Evolutionary conservation across 371 early-diverging fungal genomes (phyloP), one percentile per base, ranked within the genome.

Genomic region (Rhizomucor miehei): DNA sequence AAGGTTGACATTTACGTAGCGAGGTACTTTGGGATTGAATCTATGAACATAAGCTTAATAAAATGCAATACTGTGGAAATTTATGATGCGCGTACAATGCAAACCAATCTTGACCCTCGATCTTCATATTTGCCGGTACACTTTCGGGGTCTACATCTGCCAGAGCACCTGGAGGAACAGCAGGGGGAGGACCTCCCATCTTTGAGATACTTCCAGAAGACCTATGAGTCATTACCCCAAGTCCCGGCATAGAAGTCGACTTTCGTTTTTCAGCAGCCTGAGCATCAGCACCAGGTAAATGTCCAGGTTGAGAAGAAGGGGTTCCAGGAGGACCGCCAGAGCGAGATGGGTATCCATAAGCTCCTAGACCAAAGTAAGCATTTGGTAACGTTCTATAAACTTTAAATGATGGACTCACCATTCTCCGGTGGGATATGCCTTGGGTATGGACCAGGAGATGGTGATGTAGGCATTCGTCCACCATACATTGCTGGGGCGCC

Each of bases 71-170:
- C 29, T 29, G 29, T n/a, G n/a, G n/a, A 8, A 29, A 8, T 29
- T 29, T 8, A 5, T 29, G 3, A 14, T 29, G n/a, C 8, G 77
- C 87, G 65, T 82, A 87, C 88, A 90, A 79, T 36, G 89, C 91
- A 77, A 90, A 84, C 95, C 95, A 95, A 78, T 94, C 95, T n/a
- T 75, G 59, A 13, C 93, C 93, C 71, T 94, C 95, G 34, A 83
- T 85, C 67, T 91, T 92, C 76, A 88, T 70, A 48, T 81, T 85
- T 4, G 87, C 65, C n/a, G 93, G 93, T n/a, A 91, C 88, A 37
- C 69, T 82, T 37, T 92, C 91, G 1, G 88, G 89, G 60, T 92
- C 93, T 49, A 94, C 77, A 59, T 94, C 93, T 60, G 87, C 85
- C 46, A 89, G 69, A 24, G 80, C 75, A 14, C 80, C 29, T 8